These are phyloP conservation scores for Leersia perrieri DNA, from an alignment of 176 grass and related monocot genomes.

Conservation along the genomic window DNA sequence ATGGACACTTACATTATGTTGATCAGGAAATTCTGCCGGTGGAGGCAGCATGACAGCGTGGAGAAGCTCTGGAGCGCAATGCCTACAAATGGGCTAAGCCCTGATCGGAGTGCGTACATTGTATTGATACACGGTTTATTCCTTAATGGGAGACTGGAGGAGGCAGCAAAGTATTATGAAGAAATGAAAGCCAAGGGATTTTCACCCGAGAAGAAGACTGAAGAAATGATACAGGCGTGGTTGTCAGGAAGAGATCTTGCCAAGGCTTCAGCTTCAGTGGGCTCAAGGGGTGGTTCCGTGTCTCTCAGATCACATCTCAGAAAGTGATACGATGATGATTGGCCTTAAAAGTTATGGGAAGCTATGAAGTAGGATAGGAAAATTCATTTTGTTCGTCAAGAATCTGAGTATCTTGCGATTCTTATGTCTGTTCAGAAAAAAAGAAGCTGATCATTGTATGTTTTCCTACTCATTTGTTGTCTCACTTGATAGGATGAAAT, in stretches of 20 bases:
- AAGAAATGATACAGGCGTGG: slow-evolving; percentile 73
- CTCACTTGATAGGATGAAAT: neutral
- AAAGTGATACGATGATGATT: slow-evolving; percentile 19
- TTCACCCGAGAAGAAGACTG: slow-evolving; percentile 62
- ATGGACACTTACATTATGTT: slow-evolving; percentile 87
- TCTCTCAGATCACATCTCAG: slow-evolving; percentile 31
- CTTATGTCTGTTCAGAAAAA: neutral
- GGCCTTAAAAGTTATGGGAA: neutral
- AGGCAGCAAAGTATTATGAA: slow-evolving; percentile 60
- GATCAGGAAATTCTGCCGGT: slow-evolving; percentile 74
- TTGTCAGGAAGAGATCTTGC: slow-evolving; percentile 54
- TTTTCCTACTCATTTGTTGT: neutral
- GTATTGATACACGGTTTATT: slow-evolving; percentile 77
- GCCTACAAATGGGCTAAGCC: slow-evolving; percentile 55
- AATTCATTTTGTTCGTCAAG: neutral
- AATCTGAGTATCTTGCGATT: too few relatives aligned
- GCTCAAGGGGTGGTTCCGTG: slow-evolving; percentile 10
- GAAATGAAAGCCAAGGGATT: slow-evolving; percentile 83
- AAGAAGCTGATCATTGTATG: neutral
- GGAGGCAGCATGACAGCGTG: slow-evolving; percentile 67
- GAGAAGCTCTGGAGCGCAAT: slow-evolving; percentile 74
- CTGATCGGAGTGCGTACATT: slow-evolving; percentile 78
- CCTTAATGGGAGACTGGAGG: slow-evolving; percentile 67
- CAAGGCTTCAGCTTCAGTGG: neutral
- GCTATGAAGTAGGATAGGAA: neutral